Base-by-base conservation (phyloP, 2,329 filamentous ascomycete genomes). In the Fusarium sp. region DNA sequence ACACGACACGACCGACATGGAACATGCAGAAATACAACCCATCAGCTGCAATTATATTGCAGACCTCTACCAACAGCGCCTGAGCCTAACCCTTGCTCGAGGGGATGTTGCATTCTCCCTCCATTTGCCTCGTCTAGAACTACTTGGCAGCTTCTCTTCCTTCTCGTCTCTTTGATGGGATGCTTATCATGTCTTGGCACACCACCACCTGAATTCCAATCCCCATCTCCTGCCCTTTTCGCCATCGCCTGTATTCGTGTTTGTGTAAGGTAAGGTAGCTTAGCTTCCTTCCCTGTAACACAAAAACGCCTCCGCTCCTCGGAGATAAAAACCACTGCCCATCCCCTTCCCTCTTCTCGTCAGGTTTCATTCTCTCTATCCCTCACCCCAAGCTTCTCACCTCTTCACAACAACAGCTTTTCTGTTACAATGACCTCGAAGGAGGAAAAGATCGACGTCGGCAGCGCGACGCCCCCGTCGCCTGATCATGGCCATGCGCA, bases 141-240 rank as follows among this genome's bases (percentile, higher is more conserved):
- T 13, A 50, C 66, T 66, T 54, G 55, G 57, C 62, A 63, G 57
- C 57, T 64, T 64, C 62, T 30, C 36, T 62, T 41, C n/a, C 47
- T 53, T 64, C 64, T 56, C 28, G 60, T n/a, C 58, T 36, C 58
- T 10, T 22, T 47, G 41, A 32, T 9, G 44, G 44, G 14, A 57
- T 65, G 58, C 63, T 65, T 69, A 72, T 74, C 63, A 48, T n/a
- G 50, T 69, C 72, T 74, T 74, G 72, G 72, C 72, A 69, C 45
- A 45, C 44, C 50, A 53, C 35, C 44, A 45, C 54, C 26, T 48
- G 13, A n/a, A 45, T 38, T 58, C 24, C 30, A 35, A n/a, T 18
- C 24, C 24, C 26, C 26, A 57, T 56, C 63, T 78, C 76, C 76
- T 78, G 73, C 76, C 76, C 53, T 51, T 77, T 78, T 76, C 35